These are phyloP conservation scores for Glycine latifolia DNA, from an alignment of 306 rosid genomes.

Conservation along the genomic window DNA sequence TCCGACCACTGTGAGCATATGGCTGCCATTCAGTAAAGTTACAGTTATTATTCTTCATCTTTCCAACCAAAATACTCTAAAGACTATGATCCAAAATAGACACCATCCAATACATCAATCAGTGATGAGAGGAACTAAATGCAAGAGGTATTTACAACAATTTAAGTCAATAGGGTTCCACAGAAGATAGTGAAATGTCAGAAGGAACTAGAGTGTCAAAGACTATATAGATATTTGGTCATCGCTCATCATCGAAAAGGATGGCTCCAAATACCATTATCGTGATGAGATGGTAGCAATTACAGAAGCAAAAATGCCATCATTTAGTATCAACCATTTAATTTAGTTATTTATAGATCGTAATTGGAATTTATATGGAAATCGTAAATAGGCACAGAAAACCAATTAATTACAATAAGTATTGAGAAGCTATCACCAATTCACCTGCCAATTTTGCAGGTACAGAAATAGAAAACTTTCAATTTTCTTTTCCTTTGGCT, in stretches of 20 bases:
- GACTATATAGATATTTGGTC: slow-evolving; percentile 15
- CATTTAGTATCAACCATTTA: not conserved
- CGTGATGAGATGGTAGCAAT: slow-evolving; percentile 22
- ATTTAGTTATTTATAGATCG: slow-evolving; percentile 11
- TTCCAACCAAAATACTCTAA: slow-evolving; percentile 14
- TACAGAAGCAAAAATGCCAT: slow-evolving; percentile 22
- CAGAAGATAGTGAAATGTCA: not conserved
- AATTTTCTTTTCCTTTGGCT: slow-evolving; percentile 15
- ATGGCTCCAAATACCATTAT: slow-evolving; percentile 7
- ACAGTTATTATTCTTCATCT: slow-evolving; percentile 4
- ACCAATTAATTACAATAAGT: slow-evolving; percentile 2
- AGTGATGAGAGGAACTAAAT: slow-evolving; percentile 3
- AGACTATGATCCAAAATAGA: slow-evolving; percentile 11
- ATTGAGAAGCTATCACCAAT: slow-evolving; percentile 30
- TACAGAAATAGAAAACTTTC: not conserved
- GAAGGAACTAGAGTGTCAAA: not conserved
- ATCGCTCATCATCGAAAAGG: not conserved
- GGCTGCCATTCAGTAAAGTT: slow-evolving; percentile 49
- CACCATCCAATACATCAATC: not conserved
- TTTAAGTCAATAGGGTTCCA: not conserved
- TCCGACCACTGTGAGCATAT: slow-evolving; percentile 44
- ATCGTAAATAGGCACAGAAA: slow-evolving; percentile 7
- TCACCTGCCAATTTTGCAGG: slow-evolving; percentile 31
- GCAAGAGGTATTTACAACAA: slow-evolving; percentile 6
- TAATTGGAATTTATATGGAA: not conserved